Evolutionary conservation across 495 filamentous ascomycete genomes (phyloP).

Genomic region (Neurospora discreta): DNA sequence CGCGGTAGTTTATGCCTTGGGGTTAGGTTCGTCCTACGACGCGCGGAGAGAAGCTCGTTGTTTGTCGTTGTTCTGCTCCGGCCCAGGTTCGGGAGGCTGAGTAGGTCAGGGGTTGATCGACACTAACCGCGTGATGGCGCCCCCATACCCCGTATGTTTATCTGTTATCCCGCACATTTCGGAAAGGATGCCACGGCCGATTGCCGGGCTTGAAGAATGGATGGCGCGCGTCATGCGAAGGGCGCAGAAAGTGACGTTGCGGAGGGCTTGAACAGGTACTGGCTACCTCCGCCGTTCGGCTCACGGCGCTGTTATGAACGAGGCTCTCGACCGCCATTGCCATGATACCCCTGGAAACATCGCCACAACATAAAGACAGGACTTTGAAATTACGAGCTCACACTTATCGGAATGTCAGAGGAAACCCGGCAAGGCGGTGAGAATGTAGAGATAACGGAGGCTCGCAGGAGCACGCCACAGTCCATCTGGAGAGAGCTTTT

Average conservation of each 20-base stretch:
- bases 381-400: background rate
- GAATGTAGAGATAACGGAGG: background rate
- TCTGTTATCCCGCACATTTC: background rate
- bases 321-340: slow-evolving; percentile 10
- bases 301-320: background rate
- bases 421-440: background rate
- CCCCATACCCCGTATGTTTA: background rate
- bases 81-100: background rate
- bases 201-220: background rate
- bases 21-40: background rate
- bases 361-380: background rate
- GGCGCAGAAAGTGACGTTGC: background rate
- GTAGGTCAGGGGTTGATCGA: background rate
- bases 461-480: background rate
- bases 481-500: background rate
- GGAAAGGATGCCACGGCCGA: background rate
- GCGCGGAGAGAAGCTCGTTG: background rate
- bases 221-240: background rate
- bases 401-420: background rate
- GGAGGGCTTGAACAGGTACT: background rate
- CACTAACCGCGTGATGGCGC: background rate
- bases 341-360: background rate
- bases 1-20: background rate
- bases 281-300: background rate
- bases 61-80: background rate